phyloP scores from a whole-genome alignment of 176 grass and related monocot species.

The Tuctoria greenei region DNA sequence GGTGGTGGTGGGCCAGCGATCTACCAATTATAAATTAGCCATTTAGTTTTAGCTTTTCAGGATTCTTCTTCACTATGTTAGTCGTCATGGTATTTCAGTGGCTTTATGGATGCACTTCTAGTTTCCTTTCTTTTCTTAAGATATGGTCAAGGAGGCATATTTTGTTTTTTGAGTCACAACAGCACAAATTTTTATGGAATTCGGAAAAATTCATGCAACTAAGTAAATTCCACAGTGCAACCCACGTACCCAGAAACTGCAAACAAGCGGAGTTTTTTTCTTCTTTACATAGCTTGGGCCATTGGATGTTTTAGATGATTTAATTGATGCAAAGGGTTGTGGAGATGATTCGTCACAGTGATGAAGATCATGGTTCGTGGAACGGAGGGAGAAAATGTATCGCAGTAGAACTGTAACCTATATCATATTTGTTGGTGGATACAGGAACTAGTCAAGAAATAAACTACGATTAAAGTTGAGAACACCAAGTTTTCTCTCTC shows the following conservation, averaged over 20 bases:
- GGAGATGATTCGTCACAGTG: background rate
- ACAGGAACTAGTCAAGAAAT: conserved; percentile 9
- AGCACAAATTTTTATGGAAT: background rate
- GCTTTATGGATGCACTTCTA: conserved; percentile 7
- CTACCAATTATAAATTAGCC: background rate
- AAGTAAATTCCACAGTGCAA: background rate
- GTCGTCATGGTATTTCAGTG: background rate
- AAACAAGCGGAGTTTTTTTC: background rate
- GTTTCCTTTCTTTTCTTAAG: background rate
- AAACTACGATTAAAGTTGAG: background rate
- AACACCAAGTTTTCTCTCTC: too few relatives aligned
- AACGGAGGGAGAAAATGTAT: background rate
- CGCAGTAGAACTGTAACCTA: background rate
- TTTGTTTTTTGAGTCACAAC: background rate
- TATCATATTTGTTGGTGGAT: conserved; percentile 10
- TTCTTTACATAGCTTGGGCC: background rate
- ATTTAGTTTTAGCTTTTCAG: background rate
- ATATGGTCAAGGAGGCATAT: background rate
- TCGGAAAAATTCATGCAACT: background rate
- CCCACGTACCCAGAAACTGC: background rate
- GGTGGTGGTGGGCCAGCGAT: background rate
- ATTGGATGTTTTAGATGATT: conserved; percentile 12
- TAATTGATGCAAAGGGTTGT: conserved; percentile 3
- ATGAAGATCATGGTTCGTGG: background rate
- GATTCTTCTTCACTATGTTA: background rate